phyloP scores from a whole-genome alignment of 2,329 filamentous ascomycete genomes.

The Arthrobotrys pseudoclavata region DNA sequence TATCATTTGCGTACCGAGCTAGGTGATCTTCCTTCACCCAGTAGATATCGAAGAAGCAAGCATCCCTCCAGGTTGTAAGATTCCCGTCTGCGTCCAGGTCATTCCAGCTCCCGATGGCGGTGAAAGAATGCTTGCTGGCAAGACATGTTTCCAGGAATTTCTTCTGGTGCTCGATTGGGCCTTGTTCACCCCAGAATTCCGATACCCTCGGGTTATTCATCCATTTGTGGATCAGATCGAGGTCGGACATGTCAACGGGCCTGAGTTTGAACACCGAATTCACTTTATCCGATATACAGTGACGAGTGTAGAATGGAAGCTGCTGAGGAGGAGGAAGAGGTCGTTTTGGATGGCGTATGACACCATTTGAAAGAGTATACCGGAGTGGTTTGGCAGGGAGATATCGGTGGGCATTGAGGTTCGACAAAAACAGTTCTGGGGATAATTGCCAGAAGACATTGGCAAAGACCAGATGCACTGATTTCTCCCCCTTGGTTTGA shows the following conservation, averaged over 20 bases:
- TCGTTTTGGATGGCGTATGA: constrained; percentile 85
- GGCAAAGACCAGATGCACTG: constrained; percentile 33
- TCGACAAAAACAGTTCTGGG: constrained; percentile 82
- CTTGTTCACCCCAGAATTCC: constrained; percentile 82
- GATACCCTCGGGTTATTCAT: constrained; percentile 87
- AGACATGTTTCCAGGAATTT: constrained; percentile 78
- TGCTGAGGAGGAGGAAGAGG: constrained; percentile 91
- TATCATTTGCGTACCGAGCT: constrained; percentile 75
- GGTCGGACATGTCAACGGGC: constrained; percentile 67
- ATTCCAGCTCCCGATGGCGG: constrained; percentile 92
- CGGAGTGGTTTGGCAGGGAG: constrained; percentile 78
- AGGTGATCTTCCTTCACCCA: constrained; percentile 95
- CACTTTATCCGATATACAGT: constrained; percentile 77
- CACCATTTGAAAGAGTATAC: constrained; percentile 79
- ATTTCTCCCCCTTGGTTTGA: background rate
- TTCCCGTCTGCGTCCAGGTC: constrained; percentile 52
- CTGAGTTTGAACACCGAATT: constrained; percentile 90
- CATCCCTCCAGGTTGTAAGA: constrained; percentile 52
- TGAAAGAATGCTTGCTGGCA: constrained; percentile 81
- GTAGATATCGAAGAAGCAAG: constrained; percentile 95
- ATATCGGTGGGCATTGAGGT: constrained; percentile 38
- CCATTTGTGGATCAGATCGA: constrained; percentile 84
- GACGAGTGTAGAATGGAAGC: constrained; percentile 90
- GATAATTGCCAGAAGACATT: constrained; percentile 90
- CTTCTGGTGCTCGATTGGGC: constrained; percentile 73